Evolutionary conservation across 148 eudicot genomes (phyloP).

Genomic region (Euryodendron excelsum): DNA sequence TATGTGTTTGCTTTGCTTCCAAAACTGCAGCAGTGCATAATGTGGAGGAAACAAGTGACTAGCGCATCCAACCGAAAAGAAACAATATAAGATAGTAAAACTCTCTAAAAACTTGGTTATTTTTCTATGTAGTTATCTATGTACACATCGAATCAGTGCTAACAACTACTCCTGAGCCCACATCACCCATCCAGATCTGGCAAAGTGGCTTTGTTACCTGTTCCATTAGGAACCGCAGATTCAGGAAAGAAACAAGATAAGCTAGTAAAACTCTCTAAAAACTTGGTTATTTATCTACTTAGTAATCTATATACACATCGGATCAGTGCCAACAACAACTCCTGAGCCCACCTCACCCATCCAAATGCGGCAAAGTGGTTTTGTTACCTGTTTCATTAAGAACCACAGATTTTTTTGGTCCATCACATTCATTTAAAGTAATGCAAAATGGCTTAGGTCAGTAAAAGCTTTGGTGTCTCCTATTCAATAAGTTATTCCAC

Average conservation of each 20-base stretch:
- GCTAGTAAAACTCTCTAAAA: background rate
- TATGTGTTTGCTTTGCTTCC: background rate
- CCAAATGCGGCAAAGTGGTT: too few relatives aligned
- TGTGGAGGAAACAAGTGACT: background rate
- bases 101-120: too few relatives aligned
- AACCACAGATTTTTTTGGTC: too few relatives aligned
- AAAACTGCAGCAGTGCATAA: background rate
- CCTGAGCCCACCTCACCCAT: background rate
- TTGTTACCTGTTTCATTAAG: too few relatives aligned
- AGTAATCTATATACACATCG: background rate
- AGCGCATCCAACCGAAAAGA: background rate
- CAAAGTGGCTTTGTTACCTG: too few relatives aligned
- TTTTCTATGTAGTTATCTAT: background rate
- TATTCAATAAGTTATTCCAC: background rate
- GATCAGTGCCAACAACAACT: background rate
- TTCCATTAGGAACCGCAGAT: too few relatives aligned
- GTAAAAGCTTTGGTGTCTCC: too few relatives aligned
- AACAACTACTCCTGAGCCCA: background rate
- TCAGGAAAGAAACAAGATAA: background rate
- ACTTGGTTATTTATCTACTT: background rate
- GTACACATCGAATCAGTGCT: too few relatives aligned
- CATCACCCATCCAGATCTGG: background rate
- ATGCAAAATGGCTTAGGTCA: too few relatives aligned
- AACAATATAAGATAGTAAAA: background rate
- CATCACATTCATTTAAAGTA: too few relatives aligned